Evolutionary conservation across 164 flowering plant species (phyloP), one percentile per base, ranked within the genome.

Genomic region (Taxillus chinensis): DNA sequence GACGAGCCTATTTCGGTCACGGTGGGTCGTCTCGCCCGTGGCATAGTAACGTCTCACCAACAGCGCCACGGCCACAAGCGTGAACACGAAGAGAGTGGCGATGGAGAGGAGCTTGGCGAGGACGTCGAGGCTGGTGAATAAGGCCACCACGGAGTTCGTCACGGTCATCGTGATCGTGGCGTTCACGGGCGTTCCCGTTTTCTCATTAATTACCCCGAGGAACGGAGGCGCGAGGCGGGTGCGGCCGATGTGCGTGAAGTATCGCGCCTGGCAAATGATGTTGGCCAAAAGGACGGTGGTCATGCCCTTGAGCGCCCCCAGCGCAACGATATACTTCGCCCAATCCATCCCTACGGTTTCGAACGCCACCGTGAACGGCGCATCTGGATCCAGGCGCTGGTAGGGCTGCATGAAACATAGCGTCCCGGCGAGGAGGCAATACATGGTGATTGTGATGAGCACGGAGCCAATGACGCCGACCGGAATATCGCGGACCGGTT

Each of bases 191-290:
- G 92, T 86, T 7, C 51, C 51, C 12, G 58, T 55, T 13, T 17
- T 55, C 13, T 55, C 37, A 16, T 55, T n/a, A 3, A 55, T 11
- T 3, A 64, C 55, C 2, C 87, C 87, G 0, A 90, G 51, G 77
- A 82, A 83, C 8, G 95, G 95, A 0, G 95, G 92, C 72, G 71
- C 70, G 90, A 86, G 77, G 72, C 85, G 95, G 10, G 92, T 79
- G 2, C 97, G 70, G 1, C 82, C 90, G 41, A 90, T 90, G 75
- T 90, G 95, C 13, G 96, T 90, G 13, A 86, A 64, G 51, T 90
- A 87, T 39, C 96, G 72, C 3, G 96, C 90, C 62, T 85, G 95
- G 7, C 90, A 91, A 7, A 87, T 78, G 0, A 83, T 79, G 1
- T 70, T 45, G 5, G 74, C 93, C 0, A 90, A 73, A 51, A 90